Conservation (phyloP, 345 rosid genomes). For the Cardamine resedifolia region DNA sequence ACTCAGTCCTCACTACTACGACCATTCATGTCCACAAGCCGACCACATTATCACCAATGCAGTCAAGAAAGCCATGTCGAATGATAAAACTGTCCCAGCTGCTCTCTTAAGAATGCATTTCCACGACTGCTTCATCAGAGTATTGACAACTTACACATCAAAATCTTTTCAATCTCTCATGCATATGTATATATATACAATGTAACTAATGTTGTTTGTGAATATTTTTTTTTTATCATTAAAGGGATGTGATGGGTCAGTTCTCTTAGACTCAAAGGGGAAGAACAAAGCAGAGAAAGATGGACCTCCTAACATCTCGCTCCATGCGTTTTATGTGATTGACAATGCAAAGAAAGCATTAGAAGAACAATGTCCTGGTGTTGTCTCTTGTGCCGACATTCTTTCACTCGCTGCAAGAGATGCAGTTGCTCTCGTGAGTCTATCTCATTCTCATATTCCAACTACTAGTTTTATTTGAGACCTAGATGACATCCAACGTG, state of each 20-base stretch:
- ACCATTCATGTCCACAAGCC: conserved; percentile 56
- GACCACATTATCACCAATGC: conserved; percentile 52
- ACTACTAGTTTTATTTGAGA: not conserved
- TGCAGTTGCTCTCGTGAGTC: conserved; percentile 68
- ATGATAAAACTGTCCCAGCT: conserved; percentile 77
- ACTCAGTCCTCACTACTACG: conserved; percentile 61
- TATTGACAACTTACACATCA: conserved; percentile 16
- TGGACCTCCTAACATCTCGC: conserved; percentile 85
- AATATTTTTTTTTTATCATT: not conserved
- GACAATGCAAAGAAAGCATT: conserved; percentile 76
- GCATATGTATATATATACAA: not conserved
- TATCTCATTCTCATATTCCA: not conserved
- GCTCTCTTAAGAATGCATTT: conserved; percentile 89
- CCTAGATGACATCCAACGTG: not conserved
- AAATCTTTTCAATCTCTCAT: not conserved
- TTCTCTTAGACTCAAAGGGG: conserved; percentile 65
- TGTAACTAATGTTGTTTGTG: not conserved
- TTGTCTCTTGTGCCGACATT: conserved; percentile 90
- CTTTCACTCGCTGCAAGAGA: conserved; percentile 83
- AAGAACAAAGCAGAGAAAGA: conserved; percentile 78
- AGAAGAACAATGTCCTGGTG: conserved; percentile 74
- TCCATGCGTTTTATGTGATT: conserved; percentile 84
- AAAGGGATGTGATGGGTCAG: conserved; percentile 92
- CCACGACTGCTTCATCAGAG: conserved; percentile 82
- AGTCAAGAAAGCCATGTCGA: conserved; percentile 60